phyloP scores from a whole-genome alignment of 352 stramenopile genomes.

The Phytophthora palmivora region DNA sequence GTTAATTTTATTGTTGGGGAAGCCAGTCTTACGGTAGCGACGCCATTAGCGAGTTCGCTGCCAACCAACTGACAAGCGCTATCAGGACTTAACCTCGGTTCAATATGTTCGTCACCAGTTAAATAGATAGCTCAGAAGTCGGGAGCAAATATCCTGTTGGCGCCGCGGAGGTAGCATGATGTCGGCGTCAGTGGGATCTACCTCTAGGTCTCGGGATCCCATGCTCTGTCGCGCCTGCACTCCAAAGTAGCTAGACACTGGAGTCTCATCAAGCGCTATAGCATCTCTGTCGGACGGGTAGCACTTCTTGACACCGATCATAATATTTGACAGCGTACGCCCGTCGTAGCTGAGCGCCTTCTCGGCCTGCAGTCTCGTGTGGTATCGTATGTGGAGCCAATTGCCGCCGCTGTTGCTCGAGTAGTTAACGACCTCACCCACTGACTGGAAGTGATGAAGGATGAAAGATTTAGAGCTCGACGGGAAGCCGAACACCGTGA shows the following conservation, averaged over 20 bases:
- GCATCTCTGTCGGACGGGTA: conserved; percentile 68
- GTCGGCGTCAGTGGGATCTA: conserved; percentile 80
- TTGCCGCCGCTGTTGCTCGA: conserved; percentile 67
- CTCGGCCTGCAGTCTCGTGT: conserved; percentile 81
- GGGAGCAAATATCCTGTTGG: conserved; percentile 82
- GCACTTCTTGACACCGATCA: conserved; percentile 87
- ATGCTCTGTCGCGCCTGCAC: conserved; percentile 50
- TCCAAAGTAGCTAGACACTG: conserved; percentile 62
- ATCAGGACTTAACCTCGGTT: too few species aligned
- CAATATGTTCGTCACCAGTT: conserved; percentile 58
- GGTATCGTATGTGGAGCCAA: conserved; percentile 84
- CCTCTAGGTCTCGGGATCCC: conserved; percentile 67
- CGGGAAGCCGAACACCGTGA: conserved; percentile 84
- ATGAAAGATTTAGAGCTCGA: conserved; percentile 68
- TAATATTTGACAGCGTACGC: conserved; percentile 68
- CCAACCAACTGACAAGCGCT: too few species aligned
- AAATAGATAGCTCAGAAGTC: conserved; percentile 86
- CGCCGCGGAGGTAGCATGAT: conserved; percentile 83
- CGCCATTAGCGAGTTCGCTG: too few species aligned
- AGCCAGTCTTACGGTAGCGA: too few species aligned
- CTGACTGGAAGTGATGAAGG: conserved; percentile 76
- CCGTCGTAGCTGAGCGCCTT: conserved; percentile 81
- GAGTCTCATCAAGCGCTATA: conserved; percentile 61
- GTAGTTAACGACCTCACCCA: conserved; percentile 81
- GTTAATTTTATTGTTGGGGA: too few species aligned